Conservation (phyloP, 345 rosid genomes). For the Pistacia integerrima region DNA sequence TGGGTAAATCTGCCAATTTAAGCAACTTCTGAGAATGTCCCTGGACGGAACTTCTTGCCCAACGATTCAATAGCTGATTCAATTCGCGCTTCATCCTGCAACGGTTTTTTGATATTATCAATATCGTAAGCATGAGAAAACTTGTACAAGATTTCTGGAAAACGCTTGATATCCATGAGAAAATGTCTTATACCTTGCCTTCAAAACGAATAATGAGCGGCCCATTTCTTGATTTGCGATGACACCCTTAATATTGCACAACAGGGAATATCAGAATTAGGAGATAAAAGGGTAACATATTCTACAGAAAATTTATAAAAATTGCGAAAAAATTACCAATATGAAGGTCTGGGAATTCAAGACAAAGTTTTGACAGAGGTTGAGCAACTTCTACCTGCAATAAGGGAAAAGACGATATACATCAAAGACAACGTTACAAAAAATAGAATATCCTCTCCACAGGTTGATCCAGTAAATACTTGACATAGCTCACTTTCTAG, state of each 20-base stretch:
- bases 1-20: slow-evolving; percentile 17
- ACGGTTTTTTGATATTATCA: background rate
- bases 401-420: background rate
- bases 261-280: slow-evolving; percentile 27
- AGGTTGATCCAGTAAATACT: too few species aligned
- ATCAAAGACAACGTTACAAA: slow-evolving; percentile 5
- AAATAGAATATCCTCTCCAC: background rate
- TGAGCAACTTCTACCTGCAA: slow-evolving; percentile 85
- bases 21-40: slow-evolving; percentile 44
- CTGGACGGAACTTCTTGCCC: slow-evolving; percentile 51
- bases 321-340: slow-evolving; percentile 49
- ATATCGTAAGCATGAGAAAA: background rate
- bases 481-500: background rate
- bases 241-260: slow-evolving; percentile 51
- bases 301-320: background rate
- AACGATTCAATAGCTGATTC: slow-evolving; percentile 56
- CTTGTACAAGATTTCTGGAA: background rate
- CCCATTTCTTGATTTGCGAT: slow-evolving; percentile 76
- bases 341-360: slow-evolving; percentile 83
- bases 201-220: slow-evolving; percentile 59
- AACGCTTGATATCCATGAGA: slow-evolving; percentile 4
- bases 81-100: slow-evolving; percentile 61
- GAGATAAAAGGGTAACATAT: slow-evolving; percentile 8
- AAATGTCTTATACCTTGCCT: slow-evolving; percentile 67
- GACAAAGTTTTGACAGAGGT: slow-evolving; percentile 77